A percentile compares a stretch with the other conserved stretches of the same genome.
phyloP scores from a whole-genome alignment of 257 asterid genomes.

The Lycium ferocissimum region DNA sequence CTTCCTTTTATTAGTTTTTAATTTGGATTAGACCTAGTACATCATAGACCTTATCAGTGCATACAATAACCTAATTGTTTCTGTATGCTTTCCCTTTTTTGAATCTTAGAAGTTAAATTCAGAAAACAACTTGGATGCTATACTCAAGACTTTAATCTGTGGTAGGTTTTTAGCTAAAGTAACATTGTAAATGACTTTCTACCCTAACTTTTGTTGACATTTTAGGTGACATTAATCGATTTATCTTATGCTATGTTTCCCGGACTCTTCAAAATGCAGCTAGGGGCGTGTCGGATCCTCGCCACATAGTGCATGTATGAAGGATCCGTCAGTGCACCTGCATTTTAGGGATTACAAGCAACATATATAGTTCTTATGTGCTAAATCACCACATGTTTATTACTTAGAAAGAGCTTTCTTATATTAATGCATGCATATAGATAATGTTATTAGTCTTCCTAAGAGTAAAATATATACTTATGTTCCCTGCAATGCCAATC shows the following conservation, averaged over 20 bases:
- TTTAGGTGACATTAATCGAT: not conserved
- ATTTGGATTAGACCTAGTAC: not conserved
- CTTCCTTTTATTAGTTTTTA: not conserved
- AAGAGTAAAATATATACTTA: not conserved
- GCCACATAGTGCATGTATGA: not conserved
- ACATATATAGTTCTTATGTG: not conserved
- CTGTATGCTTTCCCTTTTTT: constrained; percentile 6
- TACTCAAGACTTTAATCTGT: not conserved
- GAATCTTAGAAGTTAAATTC: not conserved
- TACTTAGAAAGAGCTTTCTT: not conserved
- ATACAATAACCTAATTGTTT: not conserved
- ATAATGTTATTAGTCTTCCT: constrained; percentile 3
- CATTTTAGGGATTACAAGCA: not conserved
- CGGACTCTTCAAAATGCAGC: not conserved
- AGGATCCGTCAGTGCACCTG: not conserved
- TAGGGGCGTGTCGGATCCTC: not conserved
- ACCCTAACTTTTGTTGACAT: not conserved
- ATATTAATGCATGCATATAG: constrained; percentile 5
- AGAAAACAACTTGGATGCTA: not conserved
- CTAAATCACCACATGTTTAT: not conserved
- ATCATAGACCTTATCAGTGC: not conserved
- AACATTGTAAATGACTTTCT: constrained; percentile 15
- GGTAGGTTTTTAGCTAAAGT: not conserved
- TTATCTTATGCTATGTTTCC: not conserved
- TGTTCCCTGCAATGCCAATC: constrained; percentile 31